Base-by-base conservation (phyloP, 257 asterid genomes). In the Fraxinus pennsylvanica region DNA sequence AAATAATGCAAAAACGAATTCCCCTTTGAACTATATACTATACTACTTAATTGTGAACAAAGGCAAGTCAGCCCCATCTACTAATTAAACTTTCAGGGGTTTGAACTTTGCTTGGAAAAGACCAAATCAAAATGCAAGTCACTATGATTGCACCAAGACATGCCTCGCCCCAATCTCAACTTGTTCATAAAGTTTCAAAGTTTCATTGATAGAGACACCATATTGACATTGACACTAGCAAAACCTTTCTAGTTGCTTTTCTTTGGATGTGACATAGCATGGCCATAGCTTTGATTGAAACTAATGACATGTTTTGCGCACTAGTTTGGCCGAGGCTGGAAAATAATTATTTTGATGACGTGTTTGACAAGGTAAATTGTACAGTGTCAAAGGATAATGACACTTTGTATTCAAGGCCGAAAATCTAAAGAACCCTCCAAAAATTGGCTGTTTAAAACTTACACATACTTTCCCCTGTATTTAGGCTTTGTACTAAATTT, bases 391-490 rank as follows among this genome's bases (percentile, higher is more conserved):
- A 41, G 10, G 14, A 41, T 9, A 41, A 41, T 9, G 9, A 1
- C 15, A 41, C 47, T 4, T 2, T 10, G 3, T 9, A 41, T 9
- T 41, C 14, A 9, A 41, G 54, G n/a, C 54, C n/a, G 19, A 14
- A 61, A 21, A 61, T 4, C 68, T 61, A 9, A 22, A 61, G 19
- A 19, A 15, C 35, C 69, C 8, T 19, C 65, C 21, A 3, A 63
- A 63, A 63, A 63, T 25, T 25, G 69, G 69, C 38, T 36, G 22
- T 33, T 17, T 0, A 50, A 38, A 32, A 72, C 78, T 88, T 94
- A 94, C n/a, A 95, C 99, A 76, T 95, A 95, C 82, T 95, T 95
- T 80, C 99, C 99, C 82, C 99, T 87, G 69, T 95, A 95, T 81
- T 89, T 95, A 0, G 93, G 96, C 86, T 93, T 95, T 19, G 88